These are phyloP conservation scores for Solidago caesia DNA, from an alignment of 129 eudicot species.

Conservation along the genomic window DNA sequence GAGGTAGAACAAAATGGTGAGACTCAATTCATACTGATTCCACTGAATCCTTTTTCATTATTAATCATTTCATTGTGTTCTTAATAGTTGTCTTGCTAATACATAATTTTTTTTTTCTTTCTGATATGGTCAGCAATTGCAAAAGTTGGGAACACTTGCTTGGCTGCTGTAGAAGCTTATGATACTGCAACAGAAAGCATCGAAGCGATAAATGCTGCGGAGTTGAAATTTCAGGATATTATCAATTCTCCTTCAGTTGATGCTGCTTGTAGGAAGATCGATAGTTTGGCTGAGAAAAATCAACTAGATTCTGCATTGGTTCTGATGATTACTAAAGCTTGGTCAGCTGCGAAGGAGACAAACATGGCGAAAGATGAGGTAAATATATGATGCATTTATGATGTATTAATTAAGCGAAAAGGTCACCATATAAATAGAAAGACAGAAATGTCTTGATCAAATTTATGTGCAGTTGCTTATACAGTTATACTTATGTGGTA, in stretches of 20 bases:
- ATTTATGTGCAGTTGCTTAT: background rate
- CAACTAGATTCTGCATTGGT: conserved; percentile 70
- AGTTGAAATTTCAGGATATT: conserved; percentile 76
- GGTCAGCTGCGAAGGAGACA: conserved; percentile 84
- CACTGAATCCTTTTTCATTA: background rate
- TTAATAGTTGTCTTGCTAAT: background rate
- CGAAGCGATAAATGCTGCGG: conserved; percentile 79
- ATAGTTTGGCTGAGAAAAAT: conserved; percentile 70
- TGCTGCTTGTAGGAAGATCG: conserved; percentile 82
- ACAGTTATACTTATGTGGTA: background rate
- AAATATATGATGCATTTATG: background rate
- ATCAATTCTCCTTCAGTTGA: conserved; percentile 81
- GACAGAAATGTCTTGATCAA: background rate
- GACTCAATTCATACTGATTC: conserved; percentile 14
- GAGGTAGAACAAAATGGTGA: conserved; percentile 82
- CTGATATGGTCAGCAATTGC: conserved; percentile 45
- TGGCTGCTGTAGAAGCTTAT: conserved; percentile 77
- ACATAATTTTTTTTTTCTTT: background rate
- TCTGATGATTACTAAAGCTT: conserved; percentile 75
- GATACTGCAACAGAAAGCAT: conserved; percentile 75
- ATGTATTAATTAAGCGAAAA: background rate
- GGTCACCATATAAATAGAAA: background rate
- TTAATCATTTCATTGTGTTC: background rate
- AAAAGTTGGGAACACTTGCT: conserved; percentile 59
- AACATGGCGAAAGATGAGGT: conserved; percentile 81